A percentile compares a stretch with the other conserved stretches of the same genome.
These are phyloP conservation scores for Penicillium taxi DNA, from an alignment of 495 filamentous ascomycete genomes.

Conservation along the genomic window DNA sequence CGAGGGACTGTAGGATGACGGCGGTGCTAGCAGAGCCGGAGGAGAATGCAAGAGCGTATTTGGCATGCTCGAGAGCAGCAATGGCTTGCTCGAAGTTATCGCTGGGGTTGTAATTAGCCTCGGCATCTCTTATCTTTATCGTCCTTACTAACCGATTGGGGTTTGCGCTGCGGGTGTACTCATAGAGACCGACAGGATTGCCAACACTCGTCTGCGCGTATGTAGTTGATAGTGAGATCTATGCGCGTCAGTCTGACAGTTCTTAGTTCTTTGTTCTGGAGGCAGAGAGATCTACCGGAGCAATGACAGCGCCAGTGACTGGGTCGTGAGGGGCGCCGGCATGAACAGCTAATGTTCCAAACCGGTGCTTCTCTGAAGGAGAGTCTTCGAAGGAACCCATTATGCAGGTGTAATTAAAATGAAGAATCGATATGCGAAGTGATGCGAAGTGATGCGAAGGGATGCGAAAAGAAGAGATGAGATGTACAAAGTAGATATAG, in stretches of 20 bases:
- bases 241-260: slow-evolving; percentile 1
- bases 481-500: slow-evolving; percentile 1
- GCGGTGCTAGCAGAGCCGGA: slow-evolving; percentile 94
- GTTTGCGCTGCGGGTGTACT: slow-evolving; percentile 87
- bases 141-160: slow-evolving; percentile 60
- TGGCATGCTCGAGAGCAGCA: slow-evolving; percentile 85
- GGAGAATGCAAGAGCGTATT: slow-evolving; percentile 87
- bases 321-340: slow-evolving; percentile 87
- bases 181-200: slow-evolving; percentile 74
- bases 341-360: slow-evolving; percentile 91
- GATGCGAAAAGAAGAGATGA: slow-evolving; percentile 1
- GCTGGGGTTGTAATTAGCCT: slow-evolving; percentile 19
- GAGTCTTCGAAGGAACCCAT: slow-evolving; percentile 27
- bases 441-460: too few species aligned
- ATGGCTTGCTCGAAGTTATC: slow-evolving; percentile 89
- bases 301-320: slow-evolving; percentile 87
- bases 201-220: slow-evolving; percentile 82
- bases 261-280: background rate
- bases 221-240: slow-evolving; percentile 93
- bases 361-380: slow-evolving; percentile 45
- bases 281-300: slow-evolving; percentile 46
- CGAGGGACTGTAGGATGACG: slow-evolving; percentile 84
- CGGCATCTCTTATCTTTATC: background rate
- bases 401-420: slow-evolving; percentile 6
- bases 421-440: slow-evolving; percentile 6